Conservation (phyloP, 192 early-diverging fungal species). For the Coemansia sp. region DNA sequence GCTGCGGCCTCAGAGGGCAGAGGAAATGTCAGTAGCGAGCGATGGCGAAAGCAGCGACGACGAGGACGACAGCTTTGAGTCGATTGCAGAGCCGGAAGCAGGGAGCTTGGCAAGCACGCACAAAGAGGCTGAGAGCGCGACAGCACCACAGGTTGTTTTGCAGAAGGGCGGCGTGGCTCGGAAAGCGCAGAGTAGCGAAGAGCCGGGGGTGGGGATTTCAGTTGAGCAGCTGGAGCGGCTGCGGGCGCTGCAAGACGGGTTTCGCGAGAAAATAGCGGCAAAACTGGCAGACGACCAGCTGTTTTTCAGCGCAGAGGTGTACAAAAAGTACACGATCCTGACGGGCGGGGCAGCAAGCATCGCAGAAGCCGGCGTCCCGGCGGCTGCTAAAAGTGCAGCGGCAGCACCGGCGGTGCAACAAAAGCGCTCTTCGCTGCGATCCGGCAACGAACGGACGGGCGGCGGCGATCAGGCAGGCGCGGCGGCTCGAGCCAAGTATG, state of each 20-base stretch:
- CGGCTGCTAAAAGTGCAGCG: not conserved
- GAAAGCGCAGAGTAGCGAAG: not conserved
- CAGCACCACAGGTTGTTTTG: not conserved
- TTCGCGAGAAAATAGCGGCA: constrained; percentile 13
- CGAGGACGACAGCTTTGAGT: constrained; percentile 35
- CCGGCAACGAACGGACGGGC: no score
- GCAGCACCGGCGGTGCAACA: constrained; percentile 2
- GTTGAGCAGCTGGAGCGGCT: constrained; percentile 4
- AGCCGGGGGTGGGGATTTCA: not conserved
- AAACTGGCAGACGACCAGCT: constrained; percentile 4
- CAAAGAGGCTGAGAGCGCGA: not conserved
- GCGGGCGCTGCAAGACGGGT: constrained; percentile 11
- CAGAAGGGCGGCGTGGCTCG: not conserved
- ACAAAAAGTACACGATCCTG: constrained; percentile 27
- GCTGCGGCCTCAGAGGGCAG: not conserved
- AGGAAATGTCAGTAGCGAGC: not conserved
- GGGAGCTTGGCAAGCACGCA: not conserved
- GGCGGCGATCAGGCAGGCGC: not conserved
- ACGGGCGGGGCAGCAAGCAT: not conserved
- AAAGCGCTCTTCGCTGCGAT: constrained; percentile 37
- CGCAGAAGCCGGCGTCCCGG: constrained; percentile 2
- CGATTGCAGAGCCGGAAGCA: constrained; percentile 8
- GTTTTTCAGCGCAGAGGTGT: constrained; percentile 31
- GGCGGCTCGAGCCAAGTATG: not conserved
- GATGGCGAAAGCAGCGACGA: constrained; percentile 21